A percentile compares a stretch with the other conserved stretches of the same genome.
Evolutionary conservation across 768 basidiomycete genomes (phyloP).

Genomic region (Coprinellus micaceus): DNA sequence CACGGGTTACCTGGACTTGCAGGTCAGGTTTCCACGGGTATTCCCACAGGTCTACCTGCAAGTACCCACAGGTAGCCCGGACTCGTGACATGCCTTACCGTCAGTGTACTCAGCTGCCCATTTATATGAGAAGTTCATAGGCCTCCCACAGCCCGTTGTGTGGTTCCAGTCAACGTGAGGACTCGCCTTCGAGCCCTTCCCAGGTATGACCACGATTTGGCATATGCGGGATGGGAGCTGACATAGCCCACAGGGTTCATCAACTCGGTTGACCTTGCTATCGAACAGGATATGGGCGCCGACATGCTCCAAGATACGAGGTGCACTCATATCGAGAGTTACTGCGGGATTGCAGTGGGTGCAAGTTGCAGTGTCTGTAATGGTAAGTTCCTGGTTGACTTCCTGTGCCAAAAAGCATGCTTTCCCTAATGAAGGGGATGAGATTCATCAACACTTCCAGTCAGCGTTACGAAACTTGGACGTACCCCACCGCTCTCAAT

Average conservation of each 20-base stretch:
- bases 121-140: not conserved
- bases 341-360: slow-evolving; percentile 11
- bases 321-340: slow-evolving; percentile 14
- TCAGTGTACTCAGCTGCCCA: not conserved
- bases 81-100: too few relatives aligned
- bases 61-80: too few relatives aligned
- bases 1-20: too few relatives aligned
- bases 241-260: slow-evolving; percentile 25
- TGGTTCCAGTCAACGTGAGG: slow-evolving; percentile 13
- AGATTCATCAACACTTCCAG: too few relatives aligned
- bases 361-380: slow-evolving; percentile 8
- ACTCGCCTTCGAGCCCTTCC: slow-evolving; percentile 15
- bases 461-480: not conserved
- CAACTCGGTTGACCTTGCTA: slow-evolving; percentile 5
- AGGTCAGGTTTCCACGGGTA: too few relatives aligned
- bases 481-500: too few relatives aligned
- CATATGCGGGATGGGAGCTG: slow-evolving; percentile 17
- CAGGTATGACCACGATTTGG: slow-evolving; percentile 14
- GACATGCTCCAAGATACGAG: slow-evolving; percentile 24
- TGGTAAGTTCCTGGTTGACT: not conserved
- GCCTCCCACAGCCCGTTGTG: slow-evolving; percentile 1
- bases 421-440: not conserved
- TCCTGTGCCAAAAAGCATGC: not conserved
- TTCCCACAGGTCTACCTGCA: too few relatives aligned
- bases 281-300: slow-evolving; percentile 26